These are phyloP conservation scores for Pseudozyma tsukubaensis DNA, from an alignment of 1,284 basidiomycete species.

Conservation along the genomic window DNA sequence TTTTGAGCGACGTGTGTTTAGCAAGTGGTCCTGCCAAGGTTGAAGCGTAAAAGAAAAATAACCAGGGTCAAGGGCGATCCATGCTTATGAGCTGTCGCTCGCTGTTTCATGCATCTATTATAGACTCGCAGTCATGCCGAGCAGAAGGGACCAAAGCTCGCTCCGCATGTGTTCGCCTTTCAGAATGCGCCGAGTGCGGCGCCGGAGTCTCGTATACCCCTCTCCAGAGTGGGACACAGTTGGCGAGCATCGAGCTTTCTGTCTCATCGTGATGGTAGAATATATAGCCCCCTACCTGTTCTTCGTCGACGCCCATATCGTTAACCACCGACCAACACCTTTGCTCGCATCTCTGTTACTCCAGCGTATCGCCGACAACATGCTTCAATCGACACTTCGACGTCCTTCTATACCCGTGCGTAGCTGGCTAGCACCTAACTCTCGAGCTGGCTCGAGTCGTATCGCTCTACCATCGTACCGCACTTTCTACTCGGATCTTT, in stretches of 20 bases:
- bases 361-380: not conserved
- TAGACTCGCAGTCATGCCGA: too few species aligned
- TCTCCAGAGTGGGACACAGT: not conserved
- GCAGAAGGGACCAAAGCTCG: too few species aligned
- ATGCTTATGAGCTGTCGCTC: not conserved
- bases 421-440: constrained; percentile 2
- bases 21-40: not conserved
- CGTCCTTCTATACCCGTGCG: constrained; percentile 12
- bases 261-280: not conserved
- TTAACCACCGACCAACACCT: not conserved
- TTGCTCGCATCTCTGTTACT: not conserved
- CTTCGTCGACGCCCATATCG: too few species aligned
- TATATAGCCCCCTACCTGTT: not conserved
- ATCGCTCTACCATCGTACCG: constrained; percentile 9
- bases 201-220: too few species aligned
- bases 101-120: too few species aligned
- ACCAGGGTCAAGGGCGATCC: constrained; percentile 26
- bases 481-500: constrained; percentile 37
- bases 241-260: not conserved
- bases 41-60: not conserved
- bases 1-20: not conserved
- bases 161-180: too few species aligned
- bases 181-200: too few species aligned
- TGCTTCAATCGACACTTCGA: constrained; percentile 6
- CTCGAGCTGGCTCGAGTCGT: constrained; percentile 8